Conservation (phyloP, 768 basidiomycete genomes). For the Mycena venus region DNA sequence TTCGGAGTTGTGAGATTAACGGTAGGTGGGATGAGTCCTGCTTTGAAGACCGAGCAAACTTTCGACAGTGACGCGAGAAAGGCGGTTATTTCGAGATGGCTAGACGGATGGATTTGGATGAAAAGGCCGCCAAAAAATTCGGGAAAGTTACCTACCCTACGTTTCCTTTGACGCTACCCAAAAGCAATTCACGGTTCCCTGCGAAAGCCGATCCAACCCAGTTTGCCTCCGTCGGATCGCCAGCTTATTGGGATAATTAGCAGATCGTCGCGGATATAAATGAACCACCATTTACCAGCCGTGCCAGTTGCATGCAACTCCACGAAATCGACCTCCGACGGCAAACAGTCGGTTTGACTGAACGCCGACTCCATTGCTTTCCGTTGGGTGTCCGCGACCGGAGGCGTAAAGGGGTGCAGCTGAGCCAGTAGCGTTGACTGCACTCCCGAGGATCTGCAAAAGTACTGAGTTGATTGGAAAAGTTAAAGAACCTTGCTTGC, state of each 20-base stretch:
- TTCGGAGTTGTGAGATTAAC: background rate
- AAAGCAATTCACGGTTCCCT: conserved; percentile 7
- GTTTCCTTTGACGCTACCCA: conserved; percentile 45
- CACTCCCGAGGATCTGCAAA: background rate
- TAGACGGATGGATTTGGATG: background rate
- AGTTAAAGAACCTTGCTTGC: background rate
- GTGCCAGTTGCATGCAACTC: background rate
- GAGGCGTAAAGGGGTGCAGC: background rate
- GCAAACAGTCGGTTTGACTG: background rate
- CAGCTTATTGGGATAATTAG: background rate
- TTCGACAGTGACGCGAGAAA: conserved; percentile 20
- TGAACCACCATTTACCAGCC: background rate
- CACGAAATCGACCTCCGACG: conserved; percentile 3
- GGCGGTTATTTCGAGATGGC: conserved; percentile 8
- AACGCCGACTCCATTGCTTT: background rate
- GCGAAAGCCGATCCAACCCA: background rate
- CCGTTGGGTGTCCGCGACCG: background rate
- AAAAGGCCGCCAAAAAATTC: too few relatives aligned
- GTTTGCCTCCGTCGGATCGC: background rate
- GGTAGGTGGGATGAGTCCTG: conserved; percentile 3
- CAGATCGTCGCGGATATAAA: background rate
- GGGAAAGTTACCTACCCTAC: conserved; percentile 7
- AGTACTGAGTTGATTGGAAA: background rate
- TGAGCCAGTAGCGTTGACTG: background rate
- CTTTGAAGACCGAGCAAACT: background rate